Evolutionary conservation across 768 basidiomycete species (phyloP), one percentile per base, ranked within the genome.

Genomic region (Leccinum barrowsii): DNA sequence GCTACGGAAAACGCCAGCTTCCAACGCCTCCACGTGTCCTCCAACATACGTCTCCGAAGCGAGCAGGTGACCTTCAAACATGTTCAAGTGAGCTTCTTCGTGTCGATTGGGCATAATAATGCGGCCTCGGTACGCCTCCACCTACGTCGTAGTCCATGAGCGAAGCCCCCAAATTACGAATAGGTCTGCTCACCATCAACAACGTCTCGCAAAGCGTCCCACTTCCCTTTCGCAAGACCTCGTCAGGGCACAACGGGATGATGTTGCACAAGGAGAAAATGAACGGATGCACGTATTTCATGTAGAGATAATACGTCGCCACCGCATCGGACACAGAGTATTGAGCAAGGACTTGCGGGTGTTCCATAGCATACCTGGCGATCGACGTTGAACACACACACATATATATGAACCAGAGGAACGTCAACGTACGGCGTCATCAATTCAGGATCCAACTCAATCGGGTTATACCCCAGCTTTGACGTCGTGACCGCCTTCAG

Each of bases 201-300:
- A 99, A 77, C 0, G 96, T 98, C 74, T 99, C 97, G 68, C 97
- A 99, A 28, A 99, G 80, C 1, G 97, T 99, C 8, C 97, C 97
- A 68, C 85, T 92, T 34, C 97, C 97, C 73, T 99, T 98, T 52
- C 96, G 80, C 63, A 98, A 74, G 5, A 98, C 97, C 61, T 99
- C 97, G 66, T 99, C 97, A 3, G 97, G 94, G 67, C 87, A 88
- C 54, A 99, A 82, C 11, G 97, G 96, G 65, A 99, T 98, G 73
- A 98, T 99, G 79, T 97, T 99, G 75, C 97, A 98, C 37, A 99
- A 76, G 8, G 97, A 98, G 77, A 99, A 99, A 61, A 99, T 92
- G 81, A 99, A 99, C 0, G 97, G 97, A 69, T 98, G 95, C 10
- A 99, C 95, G 67, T 99, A 99, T 94, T 98, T 99, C 97, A 98